Evolutionary conservation across 371 early-diverging fungal genomes (phyloP), one percentile per base, ranked within the genome.

Genomic region (Dentiscutata heterogama): DNA sequence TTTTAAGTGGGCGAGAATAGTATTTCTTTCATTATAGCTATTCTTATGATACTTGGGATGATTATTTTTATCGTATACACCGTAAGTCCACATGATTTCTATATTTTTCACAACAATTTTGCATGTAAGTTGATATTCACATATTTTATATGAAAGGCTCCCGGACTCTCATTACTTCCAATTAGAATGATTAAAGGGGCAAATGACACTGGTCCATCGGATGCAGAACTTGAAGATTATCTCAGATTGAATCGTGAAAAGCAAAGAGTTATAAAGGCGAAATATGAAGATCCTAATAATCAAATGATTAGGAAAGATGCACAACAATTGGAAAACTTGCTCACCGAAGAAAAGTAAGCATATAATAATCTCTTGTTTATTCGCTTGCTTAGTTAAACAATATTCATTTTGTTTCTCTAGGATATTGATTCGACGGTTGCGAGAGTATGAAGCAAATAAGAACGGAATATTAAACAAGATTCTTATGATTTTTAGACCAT

Each of bases 91-190:
- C 31, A 10, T 46, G 46, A 46, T 46, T 46, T 46, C 46, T 1
- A 46, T 10, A 46, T 7, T 46, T 46, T 46, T 11, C 46, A 7
- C 7, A 46, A 0, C 11, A 46, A 10, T 46, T 46, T 46, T 46
- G 46, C 11, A 46, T 46, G 7, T 46, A 46, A 7, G 35, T 35
- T 46, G 46, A 11, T 46, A 46, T 46, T 46, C 46, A 10, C 46
- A 10, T 11, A 46, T 60, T 31, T 39, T n/a, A 2, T 63, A n/a
- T 25, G 20, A 60, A 58, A 90, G 91, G 91, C 91, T 25, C 88
- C 89, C 10, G 92, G 92, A 77, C 77, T 92, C n/a, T 89, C 91
- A 0, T 51, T 90, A 18, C 81, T 91, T 54, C 91, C 92, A 0
- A 77, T 92, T 20, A 82, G 81, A 72, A 67, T 91, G 83, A 88